phyloP scores from a whole-genome alignment of 2,329 filamentous ascomycete species.

The Paracoccidioides lutzii region DNA sequence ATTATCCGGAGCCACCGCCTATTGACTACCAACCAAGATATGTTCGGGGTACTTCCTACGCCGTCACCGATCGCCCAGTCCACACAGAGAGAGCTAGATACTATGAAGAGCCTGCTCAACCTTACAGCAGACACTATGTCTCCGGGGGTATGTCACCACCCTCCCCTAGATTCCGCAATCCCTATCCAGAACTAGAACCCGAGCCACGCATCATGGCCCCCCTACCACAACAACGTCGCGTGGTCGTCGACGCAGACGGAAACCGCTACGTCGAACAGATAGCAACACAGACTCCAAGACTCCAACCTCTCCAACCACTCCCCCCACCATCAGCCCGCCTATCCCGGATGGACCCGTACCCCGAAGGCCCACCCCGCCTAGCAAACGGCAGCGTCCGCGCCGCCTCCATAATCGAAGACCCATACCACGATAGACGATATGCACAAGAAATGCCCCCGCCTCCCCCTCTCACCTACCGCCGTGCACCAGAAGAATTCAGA shows the following conservation, averaged over 20 bases:
- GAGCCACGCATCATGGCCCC: slow-evolving; percentile 38
- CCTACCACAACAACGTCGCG: slow-evolving; percentile 48
- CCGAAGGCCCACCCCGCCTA: slow-evolving; percentile 18
- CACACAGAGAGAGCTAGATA: slow-evolving; percentile 25
- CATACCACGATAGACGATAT: slow-evolving; percentile 29
- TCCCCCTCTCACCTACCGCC: slow-evolving; percentile 27
- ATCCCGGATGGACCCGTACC: slow-evolving; percentile 22
- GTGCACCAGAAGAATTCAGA: slow-evolving; percentile 24
- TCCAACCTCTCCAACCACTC: slow-evolving; percentile 17
- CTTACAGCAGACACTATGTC: slow-evolving; percentile 22
- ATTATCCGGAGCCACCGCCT: slow-evolving; percentile 31
- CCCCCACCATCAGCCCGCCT: slow-evolving; percentile 12
- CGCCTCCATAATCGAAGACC: slow-evolving; percentile 31
- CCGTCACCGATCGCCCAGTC: slow-evolving; percentile 26
- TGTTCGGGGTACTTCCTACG: slow-evolving; percentile 29
- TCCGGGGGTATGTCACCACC: slow-evolving; percentile 26
- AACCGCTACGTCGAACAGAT: slow-evolving; percentile 59
- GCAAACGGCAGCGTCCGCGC: slow-evolving; percentile 27
- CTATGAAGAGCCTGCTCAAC: slow-evolving; percentile 26
- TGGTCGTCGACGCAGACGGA: slow-evolving; percentile 72
- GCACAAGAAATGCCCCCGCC: slow-evolving; percentile 35
- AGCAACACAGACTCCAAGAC: slow-evolving; percentile 24
- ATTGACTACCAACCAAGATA: slow-evolving; percentile 25
- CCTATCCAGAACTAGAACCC: slow-evolving; percentile 32
- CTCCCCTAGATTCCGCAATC: slow-evolving; percentile 25